Evolutionary conservation across 352 stramenopile species (phyloP).

Genomic region (Globisporangium cederbergense): DNA sequence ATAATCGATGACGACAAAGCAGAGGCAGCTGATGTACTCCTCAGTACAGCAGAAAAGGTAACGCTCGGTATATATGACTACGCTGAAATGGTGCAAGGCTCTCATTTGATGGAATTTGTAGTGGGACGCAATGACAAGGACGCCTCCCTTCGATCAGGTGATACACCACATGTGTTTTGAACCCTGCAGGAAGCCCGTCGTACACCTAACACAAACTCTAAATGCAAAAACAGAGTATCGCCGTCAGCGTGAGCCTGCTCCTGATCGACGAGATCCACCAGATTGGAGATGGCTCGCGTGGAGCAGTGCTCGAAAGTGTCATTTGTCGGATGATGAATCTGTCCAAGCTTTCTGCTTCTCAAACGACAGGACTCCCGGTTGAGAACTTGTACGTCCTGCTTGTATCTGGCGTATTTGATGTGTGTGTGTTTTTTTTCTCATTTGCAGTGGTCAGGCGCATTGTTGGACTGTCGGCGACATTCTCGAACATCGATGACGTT

Average conservation of each 20-base stretch:
- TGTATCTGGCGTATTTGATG: background rate
- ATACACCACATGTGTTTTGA: background rate
- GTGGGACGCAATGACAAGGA: conserved; percentile 38
- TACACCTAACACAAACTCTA: background rate
- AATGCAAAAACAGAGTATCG: background rate
- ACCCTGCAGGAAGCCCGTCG: no score
- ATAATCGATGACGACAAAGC: conserved; percentile 15
- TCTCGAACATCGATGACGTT: conserved; percentile 32
- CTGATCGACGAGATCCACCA: conserved; percentile 48
- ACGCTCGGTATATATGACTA: background rate
- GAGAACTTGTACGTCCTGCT: conserved; percentile 19
- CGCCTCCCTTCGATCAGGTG: conserved; percentile 13
- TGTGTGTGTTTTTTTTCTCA: background rate
- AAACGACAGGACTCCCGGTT: conserved; percentile 16
- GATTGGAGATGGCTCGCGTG: conserved; percentile 29
- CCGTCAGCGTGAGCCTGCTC: conserved; percentile 16
- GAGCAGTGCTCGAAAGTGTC: conserved; percentile 29
- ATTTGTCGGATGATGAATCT: conserved; percentile 40
- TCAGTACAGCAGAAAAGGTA: conserved; percentile 49
- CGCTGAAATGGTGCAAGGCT: background rate
- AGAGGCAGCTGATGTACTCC: conserved; percentile 24
- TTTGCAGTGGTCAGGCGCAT: conserved; percentile 23
- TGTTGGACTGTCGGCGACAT: conserved; percentile 32
- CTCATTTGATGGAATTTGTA: conserved; percentile 14
- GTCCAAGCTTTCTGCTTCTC: conserved; percentile 12